These are phyloP conservation scores for Rosa multiflora DNA, from an alignment of 306 rosid genomes.

Conservation along the genomic window DNA sequence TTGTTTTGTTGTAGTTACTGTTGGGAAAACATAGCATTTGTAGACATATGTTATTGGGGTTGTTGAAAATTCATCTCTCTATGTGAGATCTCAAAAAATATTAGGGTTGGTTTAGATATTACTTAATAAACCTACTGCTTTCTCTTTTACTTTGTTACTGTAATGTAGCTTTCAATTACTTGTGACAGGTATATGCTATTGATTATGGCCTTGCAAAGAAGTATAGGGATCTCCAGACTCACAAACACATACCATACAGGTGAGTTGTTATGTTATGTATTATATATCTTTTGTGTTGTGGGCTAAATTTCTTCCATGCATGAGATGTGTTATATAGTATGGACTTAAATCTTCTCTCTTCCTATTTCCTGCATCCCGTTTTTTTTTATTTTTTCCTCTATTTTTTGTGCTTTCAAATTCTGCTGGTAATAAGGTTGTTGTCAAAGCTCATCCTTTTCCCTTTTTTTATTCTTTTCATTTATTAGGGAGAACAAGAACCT, in stretches of 20 bases:
- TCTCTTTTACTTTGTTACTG: background rate
- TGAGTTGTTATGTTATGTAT: constrained; percentile 28
- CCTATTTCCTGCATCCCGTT: background rate
- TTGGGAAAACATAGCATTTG: background rate
- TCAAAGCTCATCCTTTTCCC: constrained; percentile 8
- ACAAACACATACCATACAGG: constrained; percentile 98
- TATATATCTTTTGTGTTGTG: background rate
- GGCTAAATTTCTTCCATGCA: background rate
- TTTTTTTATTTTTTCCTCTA: background rate
- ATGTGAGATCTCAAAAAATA: background rate
- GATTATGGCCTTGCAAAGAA: constrained; percentile 98
- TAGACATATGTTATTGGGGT: background rate
- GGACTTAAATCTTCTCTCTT: background rate
- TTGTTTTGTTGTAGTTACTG: constrained; percentile 1
- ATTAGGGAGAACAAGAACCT: constrained; percentile 96
- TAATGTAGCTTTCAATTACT: constrained; percentile 12
- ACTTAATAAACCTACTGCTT: background rate
- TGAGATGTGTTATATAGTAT: background rate
- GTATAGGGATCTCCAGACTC: constrained; percentile 96
- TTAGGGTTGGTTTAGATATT: background rate
- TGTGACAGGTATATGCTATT: constrained; percentile 78
- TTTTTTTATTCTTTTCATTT: constrained; percentile 13
- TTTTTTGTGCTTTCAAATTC: background rate
- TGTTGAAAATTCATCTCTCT: background rate
- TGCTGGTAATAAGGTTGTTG: background rate